Evolutionary conservation across 2,329 filamentous ascomycete genomes (phyloP), one percentile per base, ranked within the genome.

Genomic region (Ophiocordyceps camponoti-saundersi): DNA sequence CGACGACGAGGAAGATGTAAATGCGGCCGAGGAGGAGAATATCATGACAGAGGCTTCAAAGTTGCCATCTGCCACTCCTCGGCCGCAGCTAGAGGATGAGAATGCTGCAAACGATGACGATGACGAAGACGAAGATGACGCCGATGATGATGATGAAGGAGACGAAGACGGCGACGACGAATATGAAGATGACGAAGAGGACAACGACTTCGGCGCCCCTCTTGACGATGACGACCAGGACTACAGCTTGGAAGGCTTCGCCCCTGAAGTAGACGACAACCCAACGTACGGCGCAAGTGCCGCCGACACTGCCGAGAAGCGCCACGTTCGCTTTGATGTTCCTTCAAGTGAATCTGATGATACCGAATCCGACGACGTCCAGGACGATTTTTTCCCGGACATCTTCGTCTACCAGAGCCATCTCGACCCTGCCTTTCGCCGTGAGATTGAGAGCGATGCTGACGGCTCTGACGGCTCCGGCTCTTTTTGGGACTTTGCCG

Each of bases 371-470:
- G 76, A 80, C 39, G 73, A 79, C 49, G 73, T 79, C 51, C 64
- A 72, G 43, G 73, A 76, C 49, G 75, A 78, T 51, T 75, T 87
- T 52, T 86, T 86, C 51, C 82, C 84, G 1, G 79, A 88, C 58
- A 79, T 90, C 49, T 90, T 90, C 60, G 70, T 89, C 48, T 78
- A 83, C 45, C 82, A 88, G 61, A 82, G 78, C 57, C 72, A 76
- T 16, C 69, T 90, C 6, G 83, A 87, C 54, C 80, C 82, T 6
- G 72, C 73, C 46, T 79, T 90, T 56, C 81, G 82, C 52, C 75
- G 77, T 41, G 79, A 85, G 64, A 82, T 89, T 52, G 82, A 88
- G 58, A 72, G 75, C 51, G 79, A 85, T 52, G 65, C 67, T n/a
- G 69, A 75, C 45, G 73, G 77, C 50, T 73, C 71, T 0, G 78